phyloP scores from a whole-genome alignment of 257 asterid species.

The Cynanchum wilfordii region DNA sequence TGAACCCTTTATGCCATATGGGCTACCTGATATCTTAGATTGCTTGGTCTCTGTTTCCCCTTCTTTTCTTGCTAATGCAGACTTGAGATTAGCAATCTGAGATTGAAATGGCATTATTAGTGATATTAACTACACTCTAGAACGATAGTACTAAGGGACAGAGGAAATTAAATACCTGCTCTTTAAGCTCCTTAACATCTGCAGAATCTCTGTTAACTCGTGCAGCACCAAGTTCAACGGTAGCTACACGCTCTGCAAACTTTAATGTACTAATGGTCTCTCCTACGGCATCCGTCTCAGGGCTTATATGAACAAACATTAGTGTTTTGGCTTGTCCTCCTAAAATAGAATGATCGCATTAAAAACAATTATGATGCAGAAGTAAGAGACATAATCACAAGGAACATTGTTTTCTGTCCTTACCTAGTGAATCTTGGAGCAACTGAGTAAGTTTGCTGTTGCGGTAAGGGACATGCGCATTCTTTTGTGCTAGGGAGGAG shows the following conservation, averaged over 20 bases:
- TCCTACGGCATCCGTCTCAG: constrained; percentile 84
- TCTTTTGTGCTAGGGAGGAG: constrained; percentile 88
- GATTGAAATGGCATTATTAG: constrained; percentile 10
- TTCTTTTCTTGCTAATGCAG: constrained; percentile 69
- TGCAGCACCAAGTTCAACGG: constrained; percentile 98
- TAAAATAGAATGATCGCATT: constrained; percentile 17
- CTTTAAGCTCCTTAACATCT: constrained; percentile 89
- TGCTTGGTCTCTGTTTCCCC: constrained; percentile 40
- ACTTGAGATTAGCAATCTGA: constrained; percentile 77
- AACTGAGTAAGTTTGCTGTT: constrained; percentile 96
- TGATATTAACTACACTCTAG: not conserved
- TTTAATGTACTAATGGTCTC: constrained; percentile 95
- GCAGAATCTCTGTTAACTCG: constrained; percentile 74
- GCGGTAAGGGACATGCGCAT: constrained; percentile 80
- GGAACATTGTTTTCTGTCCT: constrained; percentile 17
- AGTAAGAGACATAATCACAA: constrained; percentile 6
- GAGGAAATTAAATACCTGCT: constrained; percentile 50
- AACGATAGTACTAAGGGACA: not conserved
- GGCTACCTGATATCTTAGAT: constrained; percentile 52
- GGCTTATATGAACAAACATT: constrained; percentile 97
- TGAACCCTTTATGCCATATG: constrained; percentile 40
- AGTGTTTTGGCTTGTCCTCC: constrained; percentile 99
- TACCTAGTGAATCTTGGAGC: constrained; percentile 99
- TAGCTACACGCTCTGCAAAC: constrained; percentile 97
- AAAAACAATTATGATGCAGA: constrained; percentile 11